These are phyloP conservation scores for Lentinula boryana DNA, from an alignment of 768 basidiomycete genomes.

Conservation along the genomic window DNA sequence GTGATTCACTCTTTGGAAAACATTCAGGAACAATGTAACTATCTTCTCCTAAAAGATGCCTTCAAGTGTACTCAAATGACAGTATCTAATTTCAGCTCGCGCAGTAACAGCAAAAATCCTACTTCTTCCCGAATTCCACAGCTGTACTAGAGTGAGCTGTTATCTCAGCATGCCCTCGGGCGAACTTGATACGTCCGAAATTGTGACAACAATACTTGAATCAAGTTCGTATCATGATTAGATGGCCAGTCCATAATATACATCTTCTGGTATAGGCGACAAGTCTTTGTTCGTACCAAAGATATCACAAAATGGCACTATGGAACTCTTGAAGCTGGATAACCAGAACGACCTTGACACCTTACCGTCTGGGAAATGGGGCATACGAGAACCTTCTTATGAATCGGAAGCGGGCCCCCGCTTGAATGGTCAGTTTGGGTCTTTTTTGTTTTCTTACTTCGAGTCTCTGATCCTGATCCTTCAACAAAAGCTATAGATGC, in stretches of 20 bases:
- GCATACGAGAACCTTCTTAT: constrained; percentile 60
- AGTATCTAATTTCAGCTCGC: constrained; percentile 27
- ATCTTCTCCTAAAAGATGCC: neutral
- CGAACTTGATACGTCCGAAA: constrained; percentile 53
- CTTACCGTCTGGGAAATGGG: constrained; percentile 64
- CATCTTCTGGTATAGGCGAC: constrained; percentile 27
- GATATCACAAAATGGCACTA: constrained; percentile 41
- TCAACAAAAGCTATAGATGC: constrained; percentile 27
- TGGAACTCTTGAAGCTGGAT: constrained; percentile 66
- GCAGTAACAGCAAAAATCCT: constrained; percentile 44
- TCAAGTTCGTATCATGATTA: constrained; percentile 34
- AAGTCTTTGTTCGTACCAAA: constrained; percentile 70
- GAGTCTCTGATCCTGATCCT: neutral
- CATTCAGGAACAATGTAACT: constrained; percentile 58
- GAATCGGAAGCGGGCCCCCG: constrained; percentile 40
- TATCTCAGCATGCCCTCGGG: constrained; percentile 76
- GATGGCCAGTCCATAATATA: neutral
- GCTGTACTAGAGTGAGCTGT: constrained; percentile 54
- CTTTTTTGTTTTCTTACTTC: neutral
- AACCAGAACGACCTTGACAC: constrained; percentile 49
- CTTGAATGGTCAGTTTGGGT: constrained; percentile 39
- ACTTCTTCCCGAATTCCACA: constrained; percentile 43
- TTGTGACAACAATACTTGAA: constrained; percentile 49
- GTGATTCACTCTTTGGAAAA: constrained; percentile 41
- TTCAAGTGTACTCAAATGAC: neutral